Conservation (phyloP, 768 basidiomycete genomes). For the Rhizopogon vesiculosus region DNA sequence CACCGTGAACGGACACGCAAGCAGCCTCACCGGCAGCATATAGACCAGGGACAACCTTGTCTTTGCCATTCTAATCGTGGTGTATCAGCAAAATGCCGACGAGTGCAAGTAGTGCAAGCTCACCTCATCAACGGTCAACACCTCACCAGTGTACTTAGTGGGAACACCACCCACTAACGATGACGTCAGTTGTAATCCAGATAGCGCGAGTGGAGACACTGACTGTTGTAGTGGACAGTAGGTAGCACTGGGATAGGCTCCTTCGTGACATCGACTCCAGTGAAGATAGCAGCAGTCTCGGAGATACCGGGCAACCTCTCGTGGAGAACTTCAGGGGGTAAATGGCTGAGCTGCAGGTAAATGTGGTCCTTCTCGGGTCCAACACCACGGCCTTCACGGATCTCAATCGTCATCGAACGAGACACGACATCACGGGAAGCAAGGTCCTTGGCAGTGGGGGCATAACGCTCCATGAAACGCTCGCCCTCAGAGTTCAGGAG, state of each 20-base stretch:
- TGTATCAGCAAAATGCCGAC: neutral
- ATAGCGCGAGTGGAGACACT: conserved; percentile 26
- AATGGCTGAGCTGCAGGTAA: conserved; percentile 93
- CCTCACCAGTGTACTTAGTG: conserved; percentile 97
- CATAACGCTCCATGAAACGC: conserved; percentile 99
- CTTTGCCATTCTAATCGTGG: conserved; percentile 63
- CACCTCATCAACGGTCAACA: conserved; percentile 75
- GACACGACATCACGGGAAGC: conserved; percentile 99
- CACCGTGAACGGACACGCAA: conserved; percentile 97
- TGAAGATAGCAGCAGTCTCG: conserved; percentile 98
- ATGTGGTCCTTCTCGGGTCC: conserved; percentile 98
- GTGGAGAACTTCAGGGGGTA: conserved; percentile 92
- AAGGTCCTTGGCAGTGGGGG: conserved; percentile 98
- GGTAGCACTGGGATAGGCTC: conserved; percentile 98
- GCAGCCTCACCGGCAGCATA: conserved; percentile 99
- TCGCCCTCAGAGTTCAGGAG: conserved; percentile 97
- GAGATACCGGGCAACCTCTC: conserved; percentile 99
- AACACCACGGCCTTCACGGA: conserved; percentile 98
- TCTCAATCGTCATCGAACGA: conserved; percentile 98
- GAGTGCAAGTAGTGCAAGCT: conserved; percentile 4
- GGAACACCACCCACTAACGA: conserved; percentile 95
- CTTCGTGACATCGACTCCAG: conserved; percentile 99
- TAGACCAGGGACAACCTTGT: conserved; percentile 90
- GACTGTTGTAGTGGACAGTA: conserved; percentile 98
- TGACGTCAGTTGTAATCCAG: conserved; percentile 3